phyloP scores from a whole-genome alignment of 257 asterid genomes.

The Linderniella brevidens region DNA sequence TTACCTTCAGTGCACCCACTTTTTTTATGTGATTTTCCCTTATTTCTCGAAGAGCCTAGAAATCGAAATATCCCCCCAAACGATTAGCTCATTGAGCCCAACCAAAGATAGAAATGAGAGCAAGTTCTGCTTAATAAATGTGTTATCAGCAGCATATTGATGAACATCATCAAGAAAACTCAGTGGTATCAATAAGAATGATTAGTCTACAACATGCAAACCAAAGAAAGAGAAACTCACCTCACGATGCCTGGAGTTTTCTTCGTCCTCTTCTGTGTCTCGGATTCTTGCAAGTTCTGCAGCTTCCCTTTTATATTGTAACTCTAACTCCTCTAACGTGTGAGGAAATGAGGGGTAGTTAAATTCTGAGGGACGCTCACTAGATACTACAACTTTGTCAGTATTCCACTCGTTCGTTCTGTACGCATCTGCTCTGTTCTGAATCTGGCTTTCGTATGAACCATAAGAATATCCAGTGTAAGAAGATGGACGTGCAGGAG shows the following conservation, averaged over 20 bases:
- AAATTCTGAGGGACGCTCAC: slow-evolving; percentile 32
- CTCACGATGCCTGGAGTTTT: slow-evolving; percentile 82
- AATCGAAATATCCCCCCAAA: slow-evolving; percentile 15
- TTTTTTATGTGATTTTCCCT: slow-evolving; percentile 58
- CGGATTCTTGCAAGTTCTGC: slow-evolving; percentile 75
- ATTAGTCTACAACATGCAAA: not conserved
- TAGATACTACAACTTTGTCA: slow-evolving; percentile 40
- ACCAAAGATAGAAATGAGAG: not conserved
- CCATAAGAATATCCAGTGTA: slow-evolving; percentile 31
- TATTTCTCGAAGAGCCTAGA: slow-evolving; percentile 53
- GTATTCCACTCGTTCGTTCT: slow-evolving; percentile 56
- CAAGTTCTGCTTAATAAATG: not conserved
- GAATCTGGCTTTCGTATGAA: slow-evolving; percentile 54
- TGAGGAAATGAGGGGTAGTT: slow-evolving; percentile 40
- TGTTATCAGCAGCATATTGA: no score
- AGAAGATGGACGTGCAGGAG: slow-evolving; percentile 55
- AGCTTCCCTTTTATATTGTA: slow-evolving; percentile 60
- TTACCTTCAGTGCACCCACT: slow-evolving; percentile 33
- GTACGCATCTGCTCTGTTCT: slow-evolving; percentile 43
- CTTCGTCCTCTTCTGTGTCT: slow-evolving; percentile 95
- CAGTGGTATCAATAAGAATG: not conserved
- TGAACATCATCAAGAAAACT: not conserved
- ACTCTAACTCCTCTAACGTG: slow-evolving; percentile 65
- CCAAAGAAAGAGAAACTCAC: slow-evolving; percentile 18
- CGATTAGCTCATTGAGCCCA: slow-evolving; percentile 7